Conservation (phyloP, 2,329 filamentous ascomycete species). For the Aotearoamyces nothofagi region DNA sequence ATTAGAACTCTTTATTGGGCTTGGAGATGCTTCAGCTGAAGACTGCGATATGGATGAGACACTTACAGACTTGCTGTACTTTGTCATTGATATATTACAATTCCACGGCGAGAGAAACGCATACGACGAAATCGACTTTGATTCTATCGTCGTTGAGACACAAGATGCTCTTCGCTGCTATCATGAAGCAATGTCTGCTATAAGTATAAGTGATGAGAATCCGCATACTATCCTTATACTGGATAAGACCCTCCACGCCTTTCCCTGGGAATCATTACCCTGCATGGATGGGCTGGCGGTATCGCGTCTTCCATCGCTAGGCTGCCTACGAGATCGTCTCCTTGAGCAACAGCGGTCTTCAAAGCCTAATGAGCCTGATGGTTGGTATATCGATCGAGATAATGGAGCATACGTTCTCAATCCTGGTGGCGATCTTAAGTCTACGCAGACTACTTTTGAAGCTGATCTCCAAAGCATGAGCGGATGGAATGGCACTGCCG, state of each 20-base stretch:
- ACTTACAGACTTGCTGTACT: conserved; percentile 86
- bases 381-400: conserved; percentile 37
- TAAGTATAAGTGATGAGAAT: conserved; percentile 20
- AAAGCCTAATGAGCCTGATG: conserved; percentile 14
- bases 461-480: conserved; percentile 47
- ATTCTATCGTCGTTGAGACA: conserved; percentile 76
- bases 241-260: conserved; percentile 78
- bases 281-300: conserved; percentile 69
- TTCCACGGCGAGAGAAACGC: conserved; percentile 94
- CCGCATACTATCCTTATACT: conserved; percentile 77
- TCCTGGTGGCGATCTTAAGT: conserved; percentile 67
- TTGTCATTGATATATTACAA: conserved; percentile 89
- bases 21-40: conserved; percentile 57
- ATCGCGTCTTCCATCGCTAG: conserved; percentile 77
- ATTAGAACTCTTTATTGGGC: conserved; percentile 74
- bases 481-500: conserved; percentile 55
- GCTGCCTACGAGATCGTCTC: conserved; percentile 65
- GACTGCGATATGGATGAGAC: conserved; percentile 70
- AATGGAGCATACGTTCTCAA: conserved; percentile 75
- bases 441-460: conserved; percentile 65
- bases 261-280: conserved; percentile 92
- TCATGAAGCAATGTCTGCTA: conserved; percentile 33
- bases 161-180: conserved; percentile 73
- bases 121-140: conserved; percentile 95
- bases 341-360: conserved; percentile 19